phyloP scores from a whole-genome alignment of 139 green algal species.

The Parachlorella kessleri region DNA sequence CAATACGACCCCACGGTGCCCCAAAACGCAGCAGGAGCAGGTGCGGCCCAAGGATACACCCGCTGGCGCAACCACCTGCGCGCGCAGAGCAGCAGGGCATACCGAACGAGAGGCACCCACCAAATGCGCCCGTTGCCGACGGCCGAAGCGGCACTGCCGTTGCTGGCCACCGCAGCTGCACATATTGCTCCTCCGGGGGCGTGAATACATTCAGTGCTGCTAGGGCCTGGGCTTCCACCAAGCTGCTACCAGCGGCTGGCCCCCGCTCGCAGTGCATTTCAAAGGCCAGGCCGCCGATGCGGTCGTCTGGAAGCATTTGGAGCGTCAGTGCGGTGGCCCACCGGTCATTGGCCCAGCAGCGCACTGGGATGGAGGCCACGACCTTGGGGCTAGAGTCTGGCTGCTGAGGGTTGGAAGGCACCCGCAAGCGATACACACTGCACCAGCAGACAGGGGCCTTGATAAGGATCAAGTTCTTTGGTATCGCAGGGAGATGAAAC shows the following conservation, averaged over 20 bases:
- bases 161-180: neutral
- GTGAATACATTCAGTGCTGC: neutral
- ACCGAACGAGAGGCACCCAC: too few species aligned
- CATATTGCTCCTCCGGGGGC: neutral
- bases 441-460: too few species aligned
- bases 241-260: too few species aligned
- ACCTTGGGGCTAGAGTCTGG: neutral
- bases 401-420: neutral
- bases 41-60: too few species aligned
- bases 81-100: too few species aligned
- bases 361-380: neutral
- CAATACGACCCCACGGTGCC: too few species aligned
- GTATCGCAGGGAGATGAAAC: too few species aligned
- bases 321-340: neutral
- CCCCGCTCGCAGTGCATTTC: neutral
- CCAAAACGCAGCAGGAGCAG: too few species aligned
- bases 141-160: neutral
- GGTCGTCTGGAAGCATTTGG: neutral
- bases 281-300: neutral
- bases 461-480: too few species aligned
- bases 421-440: neutral
- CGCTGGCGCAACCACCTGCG: too few species aligned
- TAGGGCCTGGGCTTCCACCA: too few species aligned
- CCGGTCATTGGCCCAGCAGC: neutral
- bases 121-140: neutral